A percentile compares a stretch with the other conserved stretches of the same genome.
These are phyloP conservation scores for Cladosporium halotolerans DNA, from an alignment of 2,329 filamentous ascomycete genomes.

Conservation along the genomic window DNA sequence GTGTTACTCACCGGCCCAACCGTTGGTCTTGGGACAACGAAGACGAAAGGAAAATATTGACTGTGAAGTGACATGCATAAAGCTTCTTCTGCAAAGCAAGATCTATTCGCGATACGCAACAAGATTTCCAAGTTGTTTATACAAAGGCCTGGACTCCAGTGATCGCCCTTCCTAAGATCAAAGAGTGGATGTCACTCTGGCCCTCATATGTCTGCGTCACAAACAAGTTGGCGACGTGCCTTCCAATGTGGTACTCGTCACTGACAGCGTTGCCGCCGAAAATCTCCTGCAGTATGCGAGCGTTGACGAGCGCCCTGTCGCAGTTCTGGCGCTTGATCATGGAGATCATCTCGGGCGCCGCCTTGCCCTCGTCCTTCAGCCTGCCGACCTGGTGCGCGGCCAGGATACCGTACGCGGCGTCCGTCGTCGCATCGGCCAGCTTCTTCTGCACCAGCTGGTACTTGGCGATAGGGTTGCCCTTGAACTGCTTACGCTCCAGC, in stretches of 20 bases:
- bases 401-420: slow-evolving; percentile 84
- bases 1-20: no score
- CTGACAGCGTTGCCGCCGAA: slow-evolving; percentile 98
- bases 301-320: slow-evolving; percentile 75
- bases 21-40: no score
- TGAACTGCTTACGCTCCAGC: slow-evolving; percentile 93
- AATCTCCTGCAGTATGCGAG: slow-evolving; percentile 81
- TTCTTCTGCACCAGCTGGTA: slow-evolving; percentile 99
- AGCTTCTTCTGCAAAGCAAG: no score
- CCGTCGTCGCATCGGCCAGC: slow-evolving; percentile 83
- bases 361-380: slow-evolving; percentile 85
- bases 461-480: slow-evolving; percentile 85
- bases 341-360: slow-evolving; percentile 88
- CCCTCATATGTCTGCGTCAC: slow-evolving; percentile 98
- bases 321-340: slow-evolving; percentile 99
- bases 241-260: slow-evolving; percentile 91
- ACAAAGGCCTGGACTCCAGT: slow-evolving; percentile 69
- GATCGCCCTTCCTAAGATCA: slow-evolving; percentile 48
- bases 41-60: no score
- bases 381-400: slow-evolving; percentile 86
- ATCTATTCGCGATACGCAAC: no score
- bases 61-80: no score
- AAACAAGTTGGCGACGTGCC: slow-evolving; percentile 92
- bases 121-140: slow-evolving; percentile 12
- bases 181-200: slow-evolving; percentile 85